phyloP scores from a whole-genome alignment of 2,329 filamentous ascomycete species.

The Fulvia fulva region DNA sequence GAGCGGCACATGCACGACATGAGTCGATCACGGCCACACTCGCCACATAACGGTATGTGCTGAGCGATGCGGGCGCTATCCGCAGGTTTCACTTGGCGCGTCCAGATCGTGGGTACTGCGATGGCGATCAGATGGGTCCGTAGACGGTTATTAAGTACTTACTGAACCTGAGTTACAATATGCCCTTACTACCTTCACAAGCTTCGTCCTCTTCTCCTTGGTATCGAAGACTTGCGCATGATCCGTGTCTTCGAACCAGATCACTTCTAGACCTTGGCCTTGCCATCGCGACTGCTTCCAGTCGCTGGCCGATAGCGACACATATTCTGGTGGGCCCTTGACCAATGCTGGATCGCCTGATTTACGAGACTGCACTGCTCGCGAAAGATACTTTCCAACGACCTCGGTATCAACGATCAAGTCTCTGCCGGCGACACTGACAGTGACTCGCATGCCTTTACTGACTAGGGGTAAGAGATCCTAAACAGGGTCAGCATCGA shows the following conservation, averaged over 20 bases:
- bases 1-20: neutral
- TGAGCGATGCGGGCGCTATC: too few species aligned
- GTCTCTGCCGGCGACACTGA: conserved; percentile 58
- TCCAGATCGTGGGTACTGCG: too few species aligned
- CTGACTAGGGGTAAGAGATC: conserved; percentile 46
- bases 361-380: conserved; percentile 12
- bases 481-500: neutral
- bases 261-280: conserved; percentile 50
- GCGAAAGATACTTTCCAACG: conserved; percentile 55
- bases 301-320: conserved; percentile 29
- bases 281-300: conserved; percentile 29
- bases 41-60: too few species aligned
- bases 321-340: conserved; percentile 5
- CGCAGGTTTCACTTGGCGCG: too few species aligned
- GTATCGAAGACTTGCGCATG: conserved; percentile 61
- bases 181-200: conserved; percentile 8
- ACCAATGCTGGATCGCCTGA: neutral
- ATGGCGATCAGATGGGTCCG: too few species aligned
- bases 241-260: conserved; percentile 60
- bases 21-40: neutral
- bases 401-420: conserved; percentile 60
- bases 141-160: too few species aligned
- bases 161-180: conserved; percentile 6
- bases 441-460: conserved; percentile 45
- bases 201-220: conserved; percentile 14